Evolutionary conservation across 345 rosid genomes (phyloP), one percentile per base, ranked within the genome.

Genomic region (Ricinus communis): DNA sequence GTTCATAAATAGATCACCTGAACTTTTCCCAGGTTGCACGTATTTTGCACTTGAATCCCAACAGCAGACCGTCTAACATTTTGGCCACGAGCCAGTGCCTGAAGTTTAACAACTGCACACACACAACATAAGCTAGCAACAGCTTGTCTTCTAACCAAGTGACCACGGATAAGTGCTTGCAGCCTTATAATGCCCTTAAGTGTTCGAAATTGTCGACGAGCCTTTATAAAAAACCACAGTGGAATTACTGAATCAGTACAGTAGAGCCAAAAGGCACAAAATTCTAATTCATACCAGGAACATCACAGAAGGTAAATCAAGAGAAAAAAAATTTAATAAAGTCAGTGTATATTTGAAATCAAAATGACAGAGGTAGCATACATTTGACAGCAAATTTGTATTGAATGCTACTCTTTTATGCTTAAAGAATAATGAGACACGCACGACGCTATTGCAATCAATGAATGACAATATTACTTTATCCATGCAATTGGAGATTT

Each of bases 121-220:
- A 87, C 76, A 80, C 91, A 87, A 0, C 55, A 76, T 69, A 90
- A 80, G 13, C 93, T 93, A 62, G 93, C 89, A 85, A 85, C 79
- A 63, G 96, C 98, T 83, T 93, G 94, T 75, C 90, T 86, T 80
- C 98, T 85, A 58, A 90, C 95, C 70, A 93, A 73, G 82, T 77
- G 91, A 56, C 98, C 98, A 72, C 91, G 93, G 43, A 88, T 74
- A 61, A 90, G 71, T 58, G 93, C 91, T 79, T 93, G 98, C 73
- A 93, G 69, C 80, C 82, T 87, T 69, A 84, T 77, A 58, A 86
- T 81, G 67, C 90, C 80, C 80, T 88, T 85, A 53, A 87, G 87
- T 22, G 73, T 82, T 68, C 74, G 68, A 69, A 83, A 85, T 68
- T 87, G 84, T 66, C 83, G 78, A 47, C 85, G 90, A 64, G 93